These are phyloP conservation scores for Nelumbo lutea DNA, from an alignment of 164 flowering plant genomes.

Conservation along the genomic window DNA sequence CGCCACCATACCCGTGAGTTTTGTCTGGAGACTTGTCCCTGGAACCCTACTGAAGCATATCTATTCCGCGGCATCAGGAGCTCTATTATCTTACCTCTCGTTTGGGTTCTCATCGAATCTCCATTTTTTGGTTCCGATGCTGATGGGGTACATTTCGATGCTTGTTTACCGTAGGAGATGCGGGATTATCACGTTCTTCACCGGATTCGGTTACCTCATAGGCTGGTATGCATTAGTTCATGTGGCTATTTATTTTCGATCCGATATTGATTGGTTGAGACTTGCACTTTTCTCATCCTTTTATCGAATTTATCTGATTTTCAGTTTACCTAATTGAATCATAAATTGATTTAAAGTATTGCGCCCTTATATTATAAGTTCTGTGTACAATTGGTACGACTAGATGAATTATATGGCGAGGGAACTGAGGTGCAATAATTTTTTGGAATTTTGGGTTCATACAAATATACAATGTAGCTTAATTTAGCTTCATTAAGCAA, in stretches of 20 bases:
- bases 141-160: slow-evolving; percentile 76
- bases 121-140: slow-evolving; percentile 87
- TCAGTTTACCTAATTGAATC: not conserved
- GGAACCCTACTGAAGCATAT: slow-evolving; percentile 53
- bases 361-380: not conserved
- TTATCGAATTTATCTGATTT: not conserved
- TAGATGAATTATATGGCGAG: not conserved
- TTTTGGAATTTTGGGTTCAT: too few species aligned
- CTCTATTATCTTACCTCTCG: slow-evolving; percentile 68
- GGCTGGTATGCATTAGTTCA: slow-evolving; percentile 57
- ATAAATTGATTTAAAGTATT: not conserved
- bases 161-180: slow-evolving; percentile 51
- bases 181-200: slow-evolving; percentile 75
- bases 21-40: slow-evolving; percentile 63
- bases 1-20: slow-evolving; percentile 82
- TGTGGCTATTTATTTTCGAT: not conserved
- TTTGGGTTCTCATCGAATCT: slow-evolving; percentile 91
- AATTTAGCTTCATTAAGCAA: too few species aligned
- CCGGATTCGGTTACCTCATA: slow-evolving; percentile 83
- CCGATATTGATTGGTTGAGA: not conserved
- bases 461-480: too few species aligned
- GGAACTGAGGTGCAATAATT: too few species aligned
- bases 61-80: slow-evolving; percentile 66
- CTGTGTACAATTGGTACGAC: not conserved
- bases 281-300: not conserved